Percentiles rank a stretch among this genome's conserved stretches.
Evolutionary conservation across 164 flowering plant species (phyloP).

Genomic region (Warburgia ugandensis): DNA sequence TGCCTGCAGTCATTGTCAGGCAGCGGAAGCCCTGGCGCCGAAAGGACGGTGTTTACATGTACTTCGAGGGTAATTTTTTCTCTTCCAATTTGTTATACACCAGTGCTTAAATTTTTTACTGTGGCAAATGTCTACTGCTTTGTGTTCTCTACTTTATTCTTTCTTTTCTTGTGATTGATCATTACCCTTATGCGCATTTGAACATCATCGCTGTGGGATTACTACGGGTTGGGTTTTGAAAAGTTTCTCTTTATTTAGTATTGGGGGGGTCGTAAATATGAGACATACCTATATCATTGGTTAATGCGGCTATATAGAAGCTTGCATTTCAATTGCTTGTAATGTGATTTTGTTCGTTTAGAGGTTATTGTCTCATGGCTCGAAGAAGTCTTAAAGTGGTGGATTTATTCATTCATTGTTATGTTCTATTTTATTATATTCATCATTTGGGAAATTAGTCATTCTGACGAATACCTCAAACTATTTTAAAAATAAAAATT

Average conservation of each 20-base stretch:
- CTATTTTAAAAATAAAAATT: too few relatives aligned
- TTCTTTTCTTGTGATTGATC: neutral
- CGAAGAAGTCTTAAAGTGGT: too few relatives aligned
- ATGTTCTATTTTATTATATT: too few relatives aligned
- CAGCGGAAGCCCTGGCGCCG: conserved; percentile 86
- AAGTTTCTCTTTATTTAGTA: neutral
- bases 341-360: too few relatives aligned
- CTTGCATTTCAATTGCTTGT: too few relatives aligned
- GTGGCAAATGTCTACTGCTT: neutral
- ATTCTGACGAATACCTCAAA: too few relatives aligned
- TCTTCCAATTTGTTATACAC: neutral
- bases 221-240: neutral
- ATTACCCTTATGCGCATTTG: neutral
- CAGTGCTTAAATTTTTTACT: neutral
- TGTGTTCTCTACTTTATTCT: neutral
- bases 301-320: too few relatives aligned
- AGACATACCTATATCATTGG: too few relatives aligned
- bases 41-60: conserved; percentile 80
- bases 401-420: too few relatives aligned
- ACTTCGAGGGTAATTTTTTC: conserved; percentile 53
- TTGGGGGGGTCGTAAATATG: neutral
- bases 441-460: too few relatives aligned
- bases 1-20: conserved; percentile 79
- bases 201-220: neutral
- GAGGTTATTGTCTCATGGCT: too few relatives aligned